Base-by-base conservation (phyloP, 306 rosid species). In the Lathyrus aphaca region DNA sequence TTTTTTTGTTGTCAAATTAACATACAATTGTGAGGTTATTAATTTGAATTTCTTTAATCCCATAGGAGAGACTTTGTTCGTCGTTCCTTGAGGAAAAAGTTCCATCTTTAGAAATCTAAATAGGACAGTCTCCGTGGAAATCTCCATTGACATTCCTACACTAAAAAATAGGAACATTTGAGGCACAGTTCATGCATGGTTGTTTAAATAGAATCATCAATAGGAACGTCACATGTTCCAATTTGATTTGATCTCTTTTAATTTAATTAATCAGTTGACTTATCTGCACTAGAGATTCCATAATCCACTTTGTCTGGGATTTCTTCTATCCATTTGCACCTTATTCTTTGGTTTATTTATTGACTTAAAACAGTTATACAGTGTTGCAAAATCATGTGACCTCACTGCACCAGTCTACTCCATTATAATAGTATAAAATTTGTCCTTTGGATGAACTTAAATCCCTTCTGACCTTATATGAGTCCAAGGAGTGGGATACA, bases 321-420 rank as follows among this genome's bases (percentile, higher is more conserved):
- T 72, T 64, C 45, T 40, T 54, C 21, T 53, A 46, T 57, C 64
- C 44, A 15, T 49, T 72, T 66, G 43, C 49, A 61, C n/a, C 16
- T 42, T 38, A 29, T 42, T 70, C 21, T 32, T 72, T 55, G 21
- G 9, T 60, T 27, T 15, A 8, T 35, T 68, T 14, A 25, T 27
- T 23, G 29, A 48, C 62, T 25, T 56, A 71, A 8, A 63, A 53
- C 63, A 53, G 25, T 54, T 32, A 12, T 23, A 60, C 11, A 64
- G 45, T 54, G 37, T 70, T 71, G 63, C 76, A 77, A 44, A 44
- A 66, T 18, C 77, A 23, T 77, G 77, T 71, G 77, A 77, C 68
- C 18, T 64, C 43, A 51, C 21, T 27, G 59, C 29, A 42, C 51
- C 58, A 76, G 48, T 25, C 12, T 32, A 50, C 45, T 25, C 69